These are phyloP conservation scores for Ogataea degrootiae DNA, from an alignment of 805 yeast species.

Conservation along the genomic window DNA sequence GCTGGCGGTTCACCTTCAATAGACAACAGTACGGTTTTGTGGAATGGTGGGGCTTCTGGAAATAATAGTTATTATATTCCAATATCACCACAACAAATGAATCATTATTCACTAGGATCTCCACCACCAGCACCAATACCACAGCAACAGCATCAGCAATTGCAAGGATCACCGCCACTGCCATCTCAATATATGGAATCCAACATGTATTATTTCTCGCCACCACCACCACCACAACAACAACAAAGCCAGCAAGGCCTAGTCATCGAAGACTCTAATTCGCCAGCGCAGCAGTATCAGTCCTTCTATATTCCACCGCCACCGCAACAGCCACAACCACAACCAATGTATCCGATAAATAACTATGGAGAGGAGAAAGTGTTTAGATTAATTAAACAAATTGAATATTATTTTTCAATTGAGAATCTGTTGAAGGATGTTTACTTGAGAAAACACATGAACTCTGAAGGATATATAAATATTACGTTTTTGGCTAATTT, in stretches of 20 bases:
- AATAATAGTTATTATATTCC: background rate
- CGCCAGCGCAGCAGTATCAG: too few species aligned
- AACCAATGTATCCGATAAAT: conserved; percentile 1
- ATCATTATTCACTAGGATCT: background rate
- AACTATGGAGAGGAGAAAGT: conserved; percentile 8
- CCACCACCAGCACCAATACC: background rate
- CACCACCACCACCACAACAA: background rate
- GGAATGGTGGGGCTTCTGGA: background rate
- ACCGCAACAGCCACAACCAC: conserved; percentile 3
- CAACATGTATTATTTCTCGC: background rate
- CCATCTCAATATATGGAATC: conserved; percentile 7
- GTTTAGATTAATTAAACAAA: conserved; percentile 39
- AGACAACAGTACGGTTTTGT: conserved; percentile 1
- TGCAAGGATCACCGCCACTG: conserved; percentile 2
- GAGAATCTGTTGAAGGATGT: conserved; percentile 83
- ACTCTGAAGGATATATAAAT: conserved; percentile 63
- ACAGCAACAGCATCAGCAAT: background rate
- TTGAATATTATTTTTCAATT: conserved; percentile 82
- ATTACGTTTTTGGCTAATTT: conserved; percentile 56
- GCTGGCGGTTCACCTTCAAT: conserved; percentile 13
- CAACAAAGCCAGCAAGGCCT: conserved; percentile 2
- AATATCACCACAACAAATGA: background rate
- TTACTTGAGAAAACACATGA: conserved; percentile 74
- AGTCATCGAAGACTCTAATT: too few species aligned
- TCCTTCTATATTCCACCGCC: background rate